Evolutionary conservation across 192 early-diverging fungal species (phyloP).

Genomic region (Thamnidium elegans): DNA sequence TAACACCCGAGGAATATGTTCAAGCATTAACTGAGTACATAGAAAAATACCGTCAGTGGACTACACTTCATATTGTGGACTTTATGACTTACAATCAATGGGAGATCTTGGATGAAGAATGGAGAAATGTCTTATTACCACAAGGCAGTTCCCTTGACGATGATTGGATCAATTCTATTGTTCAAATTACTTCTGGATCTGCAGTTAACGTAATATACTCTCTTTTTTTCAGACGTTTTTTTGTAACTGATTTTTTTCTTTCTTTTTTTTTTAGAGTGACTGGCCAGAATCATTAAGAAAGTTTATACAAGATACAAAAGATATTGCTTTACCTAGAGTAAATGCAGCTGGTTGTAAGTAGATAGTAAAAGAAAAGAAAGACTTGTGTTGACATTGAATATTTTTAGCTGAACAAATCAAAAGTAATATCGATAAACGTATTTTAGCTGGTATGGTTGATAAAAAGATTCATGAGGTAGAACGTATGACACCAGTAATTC

Average conservation of each 20-base stretch:
- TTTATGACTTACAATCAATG: constrained; percentile 48
- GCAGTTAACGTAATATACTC: constrained; percentile 19
- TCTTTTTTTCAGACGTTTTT: neutral
- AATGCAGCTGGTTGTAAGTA: constrained; percentile 32
- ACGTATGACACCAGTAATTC: constrained; percentile 55
- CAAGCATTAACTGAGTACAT: constrained; percentile 10
- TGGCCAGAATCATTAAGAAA: constrained; percentile 15
- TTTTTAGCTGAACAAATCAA: neutral
- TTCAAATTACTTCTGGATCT: constrained; percentile 15
- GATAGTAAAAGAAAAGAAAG: neutral
- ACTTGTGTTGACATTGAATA: neutral
- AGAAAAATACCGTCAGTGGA: constrained; percentile 20
- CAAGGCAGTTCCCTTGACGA: neutral
- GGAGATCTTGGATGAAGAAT: constrained; percentile 41
- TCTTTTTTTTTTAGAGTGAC: neutral
- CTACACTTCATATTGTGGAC: constrained; percentile 44
- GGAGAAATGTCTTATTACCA: constrained; percentile 40
- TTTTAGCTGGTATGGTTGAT: constrained; percentile 66
- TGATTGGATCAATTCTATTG: constrained; percentile 12
- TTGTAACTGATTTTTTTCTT: too few species aligned
- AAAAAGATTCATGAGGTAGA: constrained; percentile 74
- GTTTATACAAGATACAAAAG: constrained; percentile 8
- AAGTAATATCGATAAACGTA: constrained; percentile 45
- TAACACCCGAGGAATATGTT: constrained; percentile 15
- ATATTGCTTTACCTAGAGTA: constrained; percentile 29